Evolutionary conservation across 768 basidiomycete genomes (phyloP), one percentile per base, ranked within the genome.

Genomic region (Sistotremastrum niveocremeum): DNA sequence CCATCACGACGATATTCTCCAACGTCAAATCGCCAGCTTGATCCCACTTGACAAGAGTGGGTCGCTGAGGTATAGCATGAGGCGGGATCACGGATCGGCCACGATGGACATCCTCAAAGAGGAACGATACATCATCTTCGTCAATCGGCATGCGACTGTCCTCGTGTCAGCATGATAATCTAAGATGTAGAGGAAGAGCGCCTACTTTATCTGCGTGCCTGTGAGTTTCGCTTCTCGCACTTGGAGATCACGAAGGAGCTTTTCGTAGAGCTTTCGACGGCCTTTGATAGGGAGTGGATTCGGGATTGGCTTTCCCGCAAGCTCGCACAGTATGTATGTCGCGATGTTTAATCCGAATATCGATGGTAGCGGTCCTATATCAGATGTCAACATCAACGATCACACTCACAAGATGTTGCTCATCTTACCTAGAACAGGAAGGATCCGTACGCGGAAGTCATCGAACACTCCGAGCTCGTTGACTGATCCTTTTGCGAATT

Each of bases 321-420:
- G 65, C 47, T 82, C 82, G 59, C 85, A 87, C 5, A 93, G 65
- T 47, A 99, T 77, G 57, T 87, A 97, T 0, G 88, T 87, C 12
- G 87, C 85, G 36, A 83, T 81, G 53, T 94, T 74, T 50, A 98
- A 71, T 10, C 93, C 95, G 59, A 99, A 98, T 48, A 94, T 78
- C 2, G 84, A 76, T 0, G 91, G 93, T 6, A 95, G 63, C 0
- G 91, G 85, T 6, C 84, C 82, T 78, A 46, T 3, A 32, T 40
- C 44, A 34, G 38, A 36, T 10, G 40, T 12, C 43, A 39, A 43
- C 28, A 12, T 29, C 32, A 37, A 9, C 9, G 7, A 35, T 30
- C 33, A 5, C 28, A 32, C 10, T 10, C 28, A 11, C 4, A 39
- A 37, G 34, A 34, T 30, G n/a, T 34, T n/a, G 41, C 37, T 35